Evolutionary conservation across 352 stramenopile species (phyloP), one percentile per base, ranked within the genome.

Genomic region (Pythium periplocum): DNA sequence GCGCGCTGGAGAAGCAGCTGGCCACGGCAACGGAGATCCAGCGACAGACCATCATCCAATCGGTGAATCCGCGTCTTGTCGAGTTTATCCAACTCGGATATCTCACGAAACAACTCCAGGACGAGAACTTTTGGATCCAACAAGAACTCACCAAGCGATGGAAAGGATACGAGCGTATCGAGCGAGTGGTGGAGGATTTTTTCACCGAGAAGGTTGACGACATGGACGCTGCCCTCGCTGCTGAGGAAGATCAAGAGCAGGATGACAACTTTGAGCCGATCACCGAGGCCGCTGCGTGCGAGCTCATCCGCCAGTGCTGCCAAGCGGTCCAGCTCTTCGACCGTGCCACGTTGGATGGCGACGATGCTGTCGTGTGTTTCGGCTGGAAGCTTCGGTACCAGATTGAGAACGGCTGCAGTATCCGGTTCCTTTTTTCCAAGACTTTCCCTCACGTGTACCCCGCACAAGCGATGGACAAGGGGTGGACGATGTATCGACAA

Each of bases 171-270:
- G 61, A 77, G 55, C 67, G 67, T 44, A 63, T 75, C 37, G 65
- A 77, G 60, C 71, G 65, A 33, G 65, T 80, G 9, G 57, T 77
- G 26, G 60, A 55, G 7, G 71, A 80, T 55, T 77, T 77, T 49
- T 57, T 71, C 39, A 36, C 61, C 6, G 67, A 80, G 45, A 75
- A 76, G 41, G 50, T 50, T 37, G 58, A 56, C 26, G 45, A 9
- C 3, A 40, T 46, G 8, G 43, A 41, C 46, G 43, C 26, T 12
- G 51, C 48, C 0, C 53, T 40, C 5, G 43, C 38, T 17, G 44
- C 34, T 37, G 49, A 44, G 6, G 44, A 9, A 40, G 12, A 52
- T 1, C 8, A 66, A 35, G 38, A 49, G 4, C 46, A 61, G 59
- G 59, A 62, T 40, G 59, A 48, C 33, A 39, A 49, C 11, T 50